Conservation (phyloP, 192 early-diverging fungal genomes). For the Blastocladiella britannica region DNA sequence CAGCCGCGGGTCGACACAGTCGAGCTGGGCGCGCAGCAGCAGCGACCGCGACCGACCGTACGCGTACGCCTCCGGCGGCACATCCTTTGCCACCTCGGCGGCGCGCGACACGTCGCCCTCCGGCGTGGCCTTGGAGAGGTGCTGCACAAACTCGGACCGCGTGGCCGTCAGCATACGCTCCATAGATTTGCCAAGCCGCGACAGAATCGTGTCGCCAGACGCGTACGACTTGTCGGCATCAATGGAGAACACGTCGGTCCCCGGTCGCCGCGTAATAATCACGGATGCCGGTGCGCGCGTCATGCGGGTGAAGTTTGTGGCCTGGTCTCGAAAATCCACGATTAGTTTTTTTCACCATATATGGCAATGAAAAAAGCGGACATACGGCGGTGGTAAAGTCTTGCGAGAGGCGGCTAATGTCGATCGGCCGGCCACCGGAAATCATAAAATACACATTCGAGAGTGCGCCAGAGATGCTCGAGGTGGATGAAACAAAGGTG, state of each 20-base stretch:
- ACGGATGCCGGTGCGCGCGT: slow-evolving; percentile 43
- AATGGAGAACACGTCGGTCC: slow-evolving; percentile 59
- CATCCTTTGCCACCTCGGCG: slow-evolving; percentile 10
- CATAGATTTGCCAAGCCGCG: slow-evolving; percentile 61
- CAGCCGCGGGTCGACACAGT: slow-evolving; percentile 54
- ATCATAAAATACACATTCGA: slow-evolving; percentile 57
- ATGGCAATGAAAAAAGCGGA: too few relatives aligned
- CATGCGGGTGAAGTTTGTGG: slow-evolving; percentile 34
- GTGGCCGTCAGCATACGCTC: slow-evolving; percentile 61
- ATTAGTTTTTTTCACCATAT: too few relatives aligned
- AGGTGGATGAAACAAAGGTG: slow-evolving; percentile 70
- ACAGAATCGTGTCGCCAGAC: slow-evolving; percentile 46
- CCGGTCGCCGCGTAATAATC: slow-evolving; percentile 43
- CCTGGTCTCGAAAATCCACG: too few relatives aligned
- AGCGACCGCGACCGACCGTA: slow-evolving; percentile 49
- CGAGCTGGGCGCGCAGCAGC: slow-evolving; percentile 71
- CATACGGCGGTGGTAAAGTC: slow-evolving; percentile 18
- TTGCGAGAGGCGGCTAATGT: slow-evolving; percentile 35
- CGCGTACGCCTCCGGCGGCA: slow-evolving; percentile 42
- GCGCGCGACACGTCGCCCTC: slow-evolving; percentile 13
- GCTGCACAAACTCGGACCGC: slow-evolving; percentile 35
- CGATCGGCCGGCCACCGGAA: slow-evolving; percentile 35
- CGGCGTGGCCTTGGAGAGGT: slow-evolving; percentile 5
- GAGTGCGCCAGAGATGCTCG: slow-evolving; percentile 55
- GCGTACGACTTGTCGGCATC: slow-evolving; percentile 64